Evolutionary conservation across 257 asterid genomes (phyloP).

Genomic region (Solanum arcanum): DNA sequence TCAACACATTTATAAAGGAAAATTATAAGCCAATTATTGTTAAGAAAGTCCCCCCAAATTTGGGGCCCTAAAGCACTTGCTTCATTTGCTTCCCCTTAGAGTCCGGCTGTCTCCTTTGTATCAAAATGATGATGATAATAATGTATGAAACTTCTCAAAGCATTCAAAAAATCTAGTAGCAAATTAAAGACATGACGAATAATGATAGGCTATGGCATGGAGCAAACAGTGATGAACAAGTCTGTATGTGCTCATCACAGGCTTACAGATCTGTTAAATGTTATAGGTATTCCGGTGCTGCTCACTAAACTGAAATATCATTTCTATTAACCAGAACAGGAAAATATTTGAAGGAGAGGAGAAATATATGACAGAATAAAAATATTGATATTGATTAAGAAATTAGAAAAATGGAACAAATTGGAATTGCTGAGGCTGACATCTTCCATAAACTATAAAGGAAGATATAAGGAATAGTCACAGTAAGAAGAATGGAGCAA

Average conservation of each 20-base stretch:
- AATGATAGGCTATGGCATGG: neutral
- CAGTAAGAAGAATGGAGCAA: neutral
- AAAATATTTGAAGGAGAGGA: neutral
- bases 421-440: neutral
- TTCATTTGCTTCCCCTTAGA: neutral
- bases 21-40: neutral
- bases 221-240: neutral
- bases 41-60: neutral
- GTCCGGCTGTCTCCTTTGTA: neutral
- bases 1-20: neutral
- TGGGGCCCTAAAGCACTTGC: neutral
- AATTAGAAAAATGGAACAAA: neutral
- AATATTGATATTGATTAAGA: neutral
- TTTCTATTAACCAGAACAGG: neutral
- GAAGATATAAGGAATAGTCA: neutral
- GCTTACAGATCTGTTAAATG: neutral
- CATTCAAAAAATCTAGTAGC: neutral
- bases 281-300: neutral
- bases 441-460: neutral
- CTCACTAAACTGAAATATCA: neutral
- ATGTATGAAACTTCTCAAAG: neutral
- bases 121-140: neutral
- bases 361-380: neutral
- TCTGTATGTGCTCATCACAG: neutral
- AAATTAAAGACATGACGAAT: neutral